Base-by-base conservation (phyloP, 768 basidiomycete species). In the Leccinum incarnatum region DNA sequence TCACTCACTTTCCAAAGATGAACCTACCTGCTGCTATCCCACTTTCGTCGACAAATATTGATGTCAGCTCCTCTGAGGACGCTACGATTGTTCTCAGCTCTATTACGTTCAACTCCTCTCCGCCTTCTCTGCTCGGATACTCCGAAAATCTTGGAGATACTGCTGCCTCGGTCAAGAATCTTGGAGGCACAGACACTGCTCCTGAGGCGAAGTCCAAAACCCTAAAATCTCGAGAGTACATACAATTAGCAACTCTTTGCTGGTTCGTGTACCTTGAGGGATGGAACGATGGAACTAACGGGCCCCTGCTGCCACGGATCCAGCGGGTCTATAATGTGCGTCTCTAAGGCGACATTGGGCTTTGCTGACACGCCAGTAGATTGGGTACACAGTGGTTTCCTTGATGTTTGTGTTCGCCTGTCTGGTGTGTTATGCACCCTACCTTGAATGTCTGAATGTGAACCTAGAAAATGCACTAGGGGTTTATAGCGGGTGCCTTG, bases 231-330 rank as follows among this genome's bases (percentile, higher is more conserved):
- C 62, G 62, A 42, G 65, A 66, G 58, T 51, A 51, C 58, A 69
- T 86, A 25, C 86, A 89, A 59, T 82, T 86, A 58, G 63, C 72
- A 14, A 69, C 85, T 1, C 72, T 85, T 32, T 88, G 85, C 63
- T 84, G 77, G 74, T 74, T 77, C 11, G 53, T 87, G 50, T 85
- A 86, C 60, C 72, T 89, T 3, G 79, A 79, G 9, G 91, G 91
- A 15, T 93, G 89, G 89, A 90, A 88, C 65, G 91, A 91, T 70
- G 86, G 85, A 11, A 80, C 85, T 0, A 82, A 83, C 14, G 91
- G 91, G 2, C 89, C 92, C 0, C 72, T 94, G 23, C 71, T 93
- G 5, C 91, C 89, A 1, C 78, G 84, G 17, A 85, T 93, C 47
- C 89, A 89, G 67, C 69, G 72, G 9, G 79, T 82, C 68, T 82